Evolutionary conservation across 1,139 yeast species (phyloP), one percentile per base, ranked within the genome.

Genomic region (Kazachstania sp.): DNA sequence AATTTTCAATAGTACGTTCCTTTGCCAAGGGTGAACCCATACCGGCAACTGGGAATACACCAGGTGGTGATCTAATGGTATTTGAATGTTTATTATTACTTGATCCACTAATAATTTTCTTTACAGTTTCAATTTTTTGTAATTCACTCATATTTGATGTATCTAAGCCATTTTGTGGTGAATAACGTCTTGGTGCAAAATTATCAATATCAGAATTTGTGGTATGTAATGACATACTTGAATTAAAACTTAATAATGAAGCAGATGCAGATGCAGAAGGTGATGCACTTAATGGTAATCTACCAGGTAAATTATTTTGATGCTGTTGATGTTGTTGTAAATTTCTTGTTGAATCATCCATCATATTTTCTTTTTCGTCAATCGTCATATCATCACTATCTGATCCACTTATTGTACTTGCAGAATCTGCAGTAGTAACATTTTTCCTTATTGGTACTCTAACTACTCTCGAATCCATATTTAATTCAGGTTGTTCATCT

Each of bases 401-500:
- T 16, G 41, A 38, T n/a, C n/a, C 46, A 46, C 7, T 49, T 51
- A 16, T 18, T 9, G 19, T 16, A 50, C 18, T 19, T n/a, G n/a
- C n/a, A n/a, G 36, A 15, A 13, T 15, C 36, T 15, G 18, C 15
- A 15, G 18, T 15, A 6, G 18, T 15, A 7, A 15, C 18, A 32
- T 32, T 16, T 9, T 13, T 57, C 15, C 47, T 47, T 0, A 62
- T 52, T 18, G 61, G 49, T 5, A 67, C 65, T 56, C 85, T 73
- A 5, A 83, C 83, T 16, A 84, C 92, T 65, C 92, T 74, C 3
- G 90, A 83, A 61, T 84, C 94, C 69, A 78, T 73, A 54, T 80
- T 81, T 54, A 83, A 67, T 58, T 83, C 84, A 2, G 94, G 92
- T 57, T 83, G 92, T 61, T 83, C 92, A 65, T 84, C 94, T 55